phyloP scores from a whole-genome alignment of 2,329 filamentous ascomycete genomes.

The Raffaelea deltoideospora region DNA sequence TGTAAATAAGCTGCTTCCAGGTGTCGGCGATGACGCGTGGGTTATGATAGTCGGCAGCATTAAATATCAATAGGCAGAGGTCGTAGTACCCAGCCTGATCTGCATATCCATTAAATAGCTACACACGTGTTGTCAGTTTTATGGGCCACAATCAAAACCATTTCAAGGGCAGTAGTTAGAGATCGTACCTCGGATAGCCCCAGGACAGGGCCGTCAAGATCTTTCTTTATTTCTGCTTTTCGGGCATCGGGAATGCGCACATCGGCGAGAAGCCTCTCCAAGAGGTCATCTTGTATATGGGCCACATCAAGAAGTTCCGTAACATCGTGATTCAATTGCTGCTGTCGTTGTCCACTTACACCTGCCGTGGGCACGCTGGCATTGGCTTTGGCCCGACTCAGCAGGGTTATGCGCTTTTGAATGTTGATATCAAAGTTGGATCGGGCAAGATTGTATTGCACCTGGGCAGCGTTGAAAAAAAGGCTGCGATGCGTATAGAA shows the following conservation, averaged over 20 bases:
- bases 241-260: constrained; percentile 49
- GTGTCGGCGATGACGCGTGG: constrained; percentile 68
- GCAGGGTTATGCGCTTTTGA: constrained; percentile 73
- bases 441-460: constrained; percentile 70
- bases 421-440: constrained; percentile 70
- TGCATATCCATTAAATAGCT: constrained; percentile 89
- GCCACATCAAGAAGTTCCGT: constrained; percentile 80
- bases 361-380: constrained; percentile 70
- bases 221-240: constrained; percentile 45
- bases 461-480: constrained; percentile 75
- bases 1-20: constrained; percentile 69
- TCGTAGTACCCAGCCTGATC: constrained; percentile 84
- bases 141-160: too few species aligned
- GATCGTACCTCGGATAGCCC: constrained; percentile 57
- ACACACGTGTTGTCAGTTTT: constrained; percentile 3
- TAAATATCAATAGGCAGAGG: constrained; percentile 82
- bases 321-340: constrained; percentile 72
- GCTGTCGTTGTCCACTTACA: constrained; percentile 64
- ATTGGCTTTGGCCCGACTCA: constrained; percentile 83
- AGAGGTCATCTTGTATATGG: constrained; percentile 83
- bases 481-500: constrained; percentile 77
- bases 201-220: constrained; percentile 65
- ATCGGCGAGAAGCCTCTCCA: constrained; percentile 65
- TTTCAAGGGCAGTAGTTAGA: constrained; percentile 5
- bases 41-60: constrained; percentile 81